Evolutionary conservation across 2,329 filamentous ascomycete species (phyloP), one percentile per base, ranked within the genome.

Genomic region (Aspergillus sojae): DNA sequence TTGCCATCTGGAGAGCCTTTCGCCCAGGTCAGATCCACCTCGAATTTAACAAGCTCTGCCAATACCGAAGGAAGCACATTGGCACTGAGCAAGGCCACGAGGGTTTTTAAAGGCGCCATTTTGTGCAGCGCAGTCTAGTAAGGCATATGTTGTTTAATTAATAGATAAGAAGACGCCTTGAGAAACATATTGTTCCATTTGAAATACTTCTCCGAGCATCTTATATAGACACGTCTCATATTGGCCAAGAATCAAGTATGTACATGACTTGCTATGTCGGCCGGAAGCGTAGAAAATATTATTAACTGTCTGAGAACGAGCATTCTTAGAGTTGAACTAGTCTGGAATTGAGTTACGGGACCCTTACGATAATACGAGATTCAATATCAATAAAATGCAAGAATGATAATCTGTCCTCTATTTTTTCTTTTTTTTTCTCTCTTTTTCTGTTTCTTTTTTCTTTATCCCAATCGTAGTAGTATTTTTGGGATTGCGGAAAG

Each of bases 1-100:
- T 73, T 70, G 21, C 76, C 75, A 64, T 77, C 72, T 0, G 74
- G 72, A 11, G 72, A 70, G 21, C 75, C 73, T 28, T 72, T 67
- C 43, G 72, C 72, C 74, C 74, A 77, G 48, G 74, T 77, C 16
- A 79, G 61, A 53, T 78, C 71, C 61, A 62, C 60, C 21, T 52
- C 45, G 12, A 62, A 59, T 23, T 53, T 57, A 5, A 62, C 61
- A 5, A 55, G 32, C 32, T 55, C 23, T 39, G 52, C 52, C 32
- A 55, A 23, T 39, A 39, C 52, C 4, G 32, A 55, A 16, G 32
- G 21, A 23, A 55, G 52, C n/a, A 55, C 11, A 21, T 34, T 39
- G n/a, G 23, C 16, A 23, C 32, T 28, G 12, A 55, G 52, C 32
- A 55, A 39, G 2, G 52, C 52, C 34, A 14, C 32, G 9, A 55